A percentile compares a stretch with the other conserved stretches of the same genome.
These are phyloP conservation scores for Ceratobasidium papillatum DNA, from an alignment of 1,284 basidiomycete genomes.

Conservation along the genomic window DNA sequence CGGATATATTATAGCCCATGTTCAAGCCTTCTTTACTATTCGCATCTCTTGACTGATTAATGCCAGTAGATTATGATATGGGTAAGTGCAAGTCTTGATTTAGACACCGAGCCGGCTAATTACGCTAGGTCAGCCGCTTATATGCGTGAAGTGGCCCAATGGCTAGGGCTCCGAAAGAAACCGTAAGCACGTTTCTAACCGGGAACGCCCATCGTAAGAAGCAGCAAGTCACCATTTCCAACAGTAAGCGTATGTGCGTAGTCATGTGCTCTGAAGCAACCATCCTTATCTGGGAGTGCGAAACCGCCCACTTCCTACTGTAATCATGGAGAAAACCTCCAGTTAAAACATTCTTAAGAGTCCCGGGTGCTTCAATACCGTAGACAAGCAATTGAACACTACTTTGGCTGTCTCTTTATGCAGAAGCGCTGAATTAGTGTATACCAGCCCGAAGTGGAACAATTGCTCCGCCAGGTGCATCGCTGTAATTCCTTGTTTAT, in stretches of 20 bases:
- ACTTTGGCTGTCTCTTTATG: too few relatives aligned
- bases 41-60: too few relatives aligned
- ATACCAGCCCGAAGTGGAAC: background rate
- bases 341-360: background rate
- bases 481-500: background rate
- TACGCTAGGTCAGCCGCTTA: too few relatives aligned
- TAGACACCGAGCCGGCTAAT: too few relatives aligned
- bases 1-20: too few relatives aligned
- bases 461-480: background rate
- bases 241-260: background rate
- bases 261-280: background rate
- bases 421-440: background rate
- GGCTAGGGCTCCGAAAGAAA: slow-evolving; percentile 35
- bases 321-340: background rate
- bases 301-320: background rate
- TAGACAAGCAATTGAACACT: too few relatives aligned
- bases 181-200: slow-evolving; percentile 6
- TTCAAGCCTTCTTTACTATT: too few relatives aligned
- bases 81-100: too few relatives aligned
- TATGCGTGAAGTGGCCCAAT: too few relatives aligned
- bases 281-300: background rate
- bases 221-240: background rate
- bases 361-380: background rate
- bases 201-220: background rate
- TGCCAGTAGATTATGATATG: too few relatives aligned